Conservation (phyloP, 768 basidiomycete species). For the Infundibulicybe gibba region DNA sequence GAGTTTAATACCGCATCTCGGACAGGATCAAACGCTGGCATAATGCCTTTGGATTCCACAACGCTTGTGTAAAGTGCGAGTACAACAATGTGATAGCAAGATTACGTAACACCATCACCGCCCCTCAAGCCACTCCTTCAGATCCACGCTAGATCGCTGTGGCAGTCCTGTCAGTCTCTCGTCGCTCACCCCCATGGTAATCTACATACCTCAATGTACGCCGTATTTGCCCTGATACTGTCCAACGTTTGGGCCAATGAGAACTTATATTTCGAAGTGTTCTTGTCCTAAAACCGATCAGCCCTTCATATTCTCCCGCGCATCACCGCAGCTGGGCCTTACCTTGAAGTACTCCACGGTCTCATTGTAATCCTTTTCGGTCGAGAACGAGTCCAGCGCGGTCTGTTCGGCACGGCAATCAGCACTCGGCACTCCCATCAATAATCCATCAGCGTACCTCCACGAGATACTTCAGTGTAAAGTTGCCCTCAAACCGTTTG, state of each 20-base stretch:
- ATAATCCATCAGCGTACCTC: slow-evolving; percentile 41
- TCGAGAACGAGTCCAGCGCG: slow-evolving; percentile 41
- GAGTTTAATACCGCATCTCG: slow-evolving; percentile 84
- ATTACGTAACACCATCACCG: not conserved
- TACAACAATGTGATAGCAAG: no score
- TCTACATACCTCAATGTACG: slow-evolving; percentile 56
- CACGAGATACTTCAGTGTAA: slow-evolving; percentile 49
- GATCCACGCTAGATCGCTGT: slow-evolving; percentile 58
- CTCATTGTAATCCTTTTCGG: slow-evolving; percentile 59
- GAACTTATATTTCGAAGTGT: slow-evolving; percentile 66
- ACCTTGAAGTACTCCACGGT: slow-evolving; percentile 77
- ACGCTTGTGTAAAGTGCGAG: not conserved
- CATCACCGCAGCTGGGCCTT: slow-evolving; percentile 10
- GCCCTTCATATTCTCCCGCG: not conserved
- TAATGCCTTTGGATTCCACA: slow-evolving; percentile 14
- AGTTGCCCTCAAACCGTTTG: slow-evolving; percentile 71
- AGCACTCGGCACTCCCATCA: slow-evolving; percentile 9
- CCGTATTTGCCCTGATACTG: slow-evolving; percentile 53
- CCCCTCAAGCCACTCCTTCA: slow-evolving; percentile 48
- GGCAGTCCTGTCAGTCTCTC: not conserved
- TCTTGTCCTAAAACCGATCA: slow-evolving; percentile 44
- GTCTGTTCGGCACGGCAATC: slow-evolving; percentile 28
- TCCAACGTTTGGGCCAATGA: slow-evolving; percentile 68
- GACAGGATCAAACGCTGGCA: slow-evolving; percentile 84
- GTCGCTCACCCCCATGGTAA: not conserved